Percentiles rank a stretch among this genome's conserved stretches.
phyloP scores from a whole-genome alignment of 345 rosid species.

The Euphorbia lathyris region DNA sequence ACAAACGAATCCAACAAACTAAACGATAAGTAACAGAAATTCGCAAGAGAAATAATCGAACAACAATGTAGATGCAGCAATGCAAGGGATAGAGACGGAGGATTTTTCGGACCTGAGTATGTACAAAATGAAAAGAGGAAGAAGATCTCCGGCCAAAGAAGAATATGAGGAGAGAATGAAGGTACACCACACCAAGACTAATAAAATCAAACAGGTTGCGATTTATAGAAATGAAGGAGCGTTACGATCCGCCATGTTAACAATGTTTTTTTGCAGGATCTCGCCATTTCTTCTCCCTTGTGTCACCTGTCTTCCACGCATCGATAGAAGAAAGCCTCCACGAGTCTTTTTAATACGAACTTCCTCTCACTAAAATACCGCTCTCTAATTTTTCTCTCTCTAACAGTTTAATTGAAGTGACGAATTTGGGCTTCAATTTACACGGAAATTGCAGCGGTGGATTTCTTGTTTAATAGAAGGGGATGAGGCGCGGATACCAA shows the following conservation, averaged over 20 bases:
- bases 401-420: background rate
- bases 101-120: background rate
- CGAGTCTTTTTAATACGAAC: constrained; percentile 35
- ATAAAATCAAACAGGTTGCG: background rate
- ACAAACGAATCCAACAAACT: background rate
- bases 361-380: constrained; percentile 10
- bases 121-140: background rate
- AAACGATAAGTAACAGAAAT: background rate
- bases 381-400: constrained; percentile 15
- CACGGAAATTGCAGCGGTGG: background rate
- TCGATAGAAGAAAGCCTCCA: constrained; percentile 44
- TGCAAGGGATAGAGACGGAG: background rate
- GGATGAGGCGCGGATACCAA: background rate
- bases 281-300: constrained; percentile 25
- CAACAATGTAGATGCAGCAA: constrained; percentile 18
- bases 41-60: background rate
- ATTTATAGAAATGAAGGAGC: constrained; percentile 9
- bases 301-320: constrained; percentile 53
- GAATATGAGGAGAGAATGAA: background rate
- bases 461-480: background rate
- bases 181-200: background rate
- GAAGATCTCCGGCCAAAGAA: background rate
- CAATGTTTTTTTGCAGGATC: constrained; percentile 11
- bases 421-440: constrained; percentile 9
- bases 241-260: constrained; percentile 16